phyloP scores from a whole-genome alignment of 2,329 filamentous ascomycete species.

The Ceratocystis papillata region DNA sequence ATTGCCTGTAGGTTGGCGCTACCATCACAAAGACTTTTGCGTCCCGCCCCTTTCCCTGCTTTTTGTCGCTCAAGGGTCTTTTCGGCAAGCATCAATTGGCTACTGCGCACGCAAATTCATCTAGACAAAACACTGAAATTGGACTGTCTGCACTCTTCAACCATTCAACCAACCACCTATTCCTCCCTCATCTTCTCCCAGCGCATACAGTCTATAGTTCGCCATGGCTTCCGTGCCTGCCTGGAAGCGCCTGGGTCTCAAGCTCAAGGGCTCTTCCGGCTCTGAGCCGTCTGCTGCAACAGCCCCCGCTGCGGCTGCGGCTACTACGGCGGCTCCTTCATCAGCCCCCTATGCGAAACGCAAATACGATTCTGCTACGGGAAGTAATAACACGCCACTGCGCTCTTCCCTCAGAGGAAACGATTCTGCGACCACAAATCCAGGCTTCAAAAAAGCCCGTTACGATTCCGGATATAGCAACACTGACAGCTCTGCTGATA shows the following conservation, averaged over 20 bases:
- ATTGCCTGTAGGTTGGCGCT: too few relatives aligned
- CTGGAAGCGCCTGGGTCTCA: conserved; percentile 54
- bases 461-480: conserved; percentile 24
- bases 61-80: not conserved
- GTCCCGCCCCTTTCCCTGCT: not conserved
- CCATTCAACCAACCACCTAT: not conserved
- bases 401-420: conserved; percentile 23
- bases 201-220: conserved; percentile 37
- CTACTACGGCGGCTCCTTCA: conserved; percentile 1
- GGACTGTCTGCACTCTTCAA: not conserved
- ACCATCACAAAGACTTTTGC: not conserved
- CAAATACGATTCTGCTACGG: conserved; percentile 28
- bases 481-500: conserved; percentile 26
- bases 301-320: not conserved
- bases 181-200: conserved; percentile 13
- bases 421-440: conserved; percentile 25
- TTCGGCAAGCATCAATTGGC: not conserved
- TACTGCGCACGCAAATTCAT: not conserved
- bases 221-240: conserved; percentile 42
- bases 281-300: conserved; percentile 27
- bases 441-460: conserved; percentile 29
- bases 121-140: not conserved
- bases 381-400: conserved; percentile 19
- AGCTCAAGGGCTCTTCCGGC: conserved; percentile 40
- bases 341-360: conserved; percentile 31